Conservation (phyloP, 176 grass and related monocot genomes). For the Eragrostis curvula region DNA sequence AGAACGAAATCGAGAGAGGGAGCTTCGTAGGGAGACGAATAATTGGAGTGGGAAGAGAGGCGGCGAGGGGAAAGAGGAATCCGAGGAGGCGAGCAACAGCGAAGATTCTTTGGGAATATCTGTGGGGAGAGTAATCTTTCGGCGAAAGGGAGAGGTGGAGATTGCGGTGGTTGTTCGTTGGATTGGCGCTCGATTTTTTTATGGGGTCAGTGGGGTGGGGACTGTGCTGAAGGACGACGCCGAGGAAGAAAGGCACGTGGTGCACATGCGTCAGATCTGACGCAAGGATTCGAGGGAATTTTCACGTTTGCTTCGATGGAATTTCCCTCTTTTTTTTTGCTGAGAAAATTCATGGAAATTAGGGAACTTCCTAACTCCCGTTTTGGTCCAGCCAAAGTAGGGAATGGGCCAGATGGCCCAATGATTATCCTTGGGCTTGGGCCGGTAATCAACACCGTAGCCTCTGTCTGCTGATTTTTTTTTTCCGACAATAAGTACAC, state of each 20-base stretch:
- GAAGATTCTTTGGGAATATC: conserved; percentile 55
- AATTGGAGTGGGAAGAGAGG: not conserved
- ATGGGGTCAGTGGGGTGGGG: not conserved
- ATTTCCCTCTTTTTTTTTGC: no score
- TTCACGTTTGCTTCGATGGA: not conserved
- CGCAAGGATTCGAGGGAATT: not conserved
- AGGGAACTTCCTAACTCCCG: no score
- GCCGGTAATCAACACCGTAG: not conserved
- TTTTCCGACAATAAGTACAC: no score
- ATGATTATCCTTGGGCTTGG: not conserved
- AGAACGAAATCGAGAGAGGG: conserved; percentile 17
- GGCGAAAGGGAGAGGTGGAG: not conserved
- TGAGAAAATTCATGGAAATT: not conserved
- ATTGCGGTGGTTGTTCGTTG: conserved; percentile 39
- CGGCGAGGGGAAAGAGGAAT: conserved; percentile 40
- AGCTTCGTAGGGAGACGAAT: conserved; percentile 32
- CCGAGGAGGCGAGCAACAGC: conserved; percentile 49
- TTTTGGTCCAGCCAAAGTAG: not conserved
- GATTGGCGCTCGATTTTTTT: conserved; percentile 32
- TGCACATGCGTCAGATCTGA: conserved; percentile 37
- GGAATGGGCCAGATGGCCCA: not conserved
- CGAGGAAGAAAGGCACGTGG: conserved; percentile 50
- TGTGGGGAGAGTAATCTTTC: conserved; percentile 40
- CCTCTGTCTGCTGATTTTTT: no score
- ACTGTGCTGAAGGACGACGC: not conserved